Evolutionary conservation across 345 rosid species (phyloP).

Genomic region (Hibiscus tridactylites): DNA sequence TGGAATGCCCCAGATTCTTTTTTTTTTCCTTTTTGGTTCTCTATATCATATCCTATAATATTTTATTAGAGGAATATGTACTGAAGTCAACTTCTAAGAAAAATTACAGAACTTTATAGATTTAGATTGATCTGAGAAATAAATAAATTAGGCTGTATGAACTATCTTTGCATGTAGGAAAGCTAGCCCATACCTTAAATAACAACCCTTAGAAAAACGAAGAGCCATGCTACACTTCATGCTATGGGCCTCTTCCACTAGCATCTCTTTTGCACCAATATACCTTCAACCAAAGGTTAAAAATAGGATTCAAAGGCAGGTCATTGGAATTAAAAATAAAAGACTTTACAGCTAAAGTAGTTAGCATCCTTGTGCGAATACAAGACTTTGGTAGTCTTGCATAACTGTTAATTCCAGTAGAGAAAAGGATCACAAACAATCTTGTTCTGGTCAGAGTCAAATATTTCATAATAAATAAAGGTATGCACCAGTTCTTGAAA

Average conservation of each 20-base stretch:
- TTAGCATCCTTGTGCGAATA: not conserved
- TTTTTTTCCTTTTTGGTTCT: not conserved
- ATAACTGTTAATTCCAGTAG: not conserved
- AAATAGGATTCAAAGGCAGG: not conserved
- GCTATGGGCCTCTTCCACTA: not conserved
- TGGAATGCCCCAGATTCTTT: conserved; percentile 38
- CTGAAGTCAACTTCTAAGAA: no score
- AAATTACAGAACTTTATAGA: no score
- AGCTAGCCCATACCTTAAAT: no score
- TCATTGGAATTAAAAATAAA: not conserved
- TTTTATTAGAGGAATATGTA: no score
- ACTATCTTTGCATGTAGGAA: no score
- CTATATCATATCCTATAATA: not conserved
- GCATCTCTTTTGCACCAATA: not conserved
- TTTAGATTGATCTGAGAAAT: no score
- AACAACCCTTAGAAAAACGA: no score
- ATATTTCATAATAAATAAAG: not conserved
- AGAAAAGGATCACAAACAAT: not conserved
- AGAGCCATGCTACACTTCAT: no score
- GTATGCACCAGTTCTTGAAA: not conserved
- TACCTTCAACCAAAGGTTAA: not conserved
- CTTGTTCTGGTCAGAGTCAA: not conserved
- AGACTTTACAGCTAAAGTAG: not conserved
- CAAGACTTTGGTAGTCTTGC: not conserved
- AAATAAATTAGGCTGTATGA: no score